These are phyloP conservation scores for Mycena galericulata DNA, from an alignment of 768 basidiomycete species.

Conservation along the genomic window DNA sequence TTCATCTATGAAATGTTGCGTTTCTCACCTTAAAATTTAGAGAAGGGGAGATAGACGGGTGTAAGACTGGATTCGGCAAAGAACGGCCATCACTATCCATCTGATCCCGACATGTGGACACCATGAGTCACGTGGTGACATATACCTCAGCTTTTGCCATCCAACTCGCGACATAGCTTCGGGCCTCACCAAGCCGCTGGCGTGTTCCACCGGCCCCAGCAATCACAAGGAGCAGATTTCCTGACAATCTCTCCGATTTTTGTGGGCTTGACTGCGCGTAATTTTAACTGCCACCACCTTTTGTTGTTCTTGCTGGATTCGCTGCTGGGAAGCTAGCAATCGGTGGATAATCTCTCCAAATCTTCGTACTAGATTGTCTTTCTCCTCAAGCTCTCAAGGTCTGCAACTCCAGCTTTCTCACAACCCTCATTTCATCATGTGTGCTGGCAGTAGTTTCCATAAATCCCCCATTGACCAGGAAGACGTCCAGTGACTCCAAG, in stretches of 20 bases:
- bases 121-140: too few species aligned
- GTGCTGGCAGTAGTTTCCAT: conserved; percentile 11
- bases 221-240: not conserved
- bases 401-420: not conserved
- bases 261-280: not conserved
- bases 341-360: not conserved
- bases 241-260: not conserved
- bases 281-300: conserved; percentile 9
- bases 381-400: not conserved
- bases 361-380: not conserved
- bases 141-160: too few species aligned
- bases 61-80: too few species aligned
- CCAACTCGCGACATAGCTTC: not conserved
- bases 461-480: not conserved
- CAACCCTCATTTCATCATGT: conserved; percentile 7
- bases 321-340: not conserved
- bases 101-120: too few species aligned
- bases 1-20: too few species aligned
- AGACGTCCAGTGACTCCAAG: not conserved
- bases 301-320: not conserved
- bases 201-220: not conserved
- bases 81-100: too few species aligned
- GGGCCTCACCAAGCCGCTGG: not conserved
- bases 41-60: too few species aligned
- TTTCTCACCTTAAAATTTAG: too few species aligned